Evolutionary conservation across 108 stramenopile genomes (phyloP), one percentile per base, ranked within the genome.

Genomic region (Nannochloropsis oceanica): DNA sequence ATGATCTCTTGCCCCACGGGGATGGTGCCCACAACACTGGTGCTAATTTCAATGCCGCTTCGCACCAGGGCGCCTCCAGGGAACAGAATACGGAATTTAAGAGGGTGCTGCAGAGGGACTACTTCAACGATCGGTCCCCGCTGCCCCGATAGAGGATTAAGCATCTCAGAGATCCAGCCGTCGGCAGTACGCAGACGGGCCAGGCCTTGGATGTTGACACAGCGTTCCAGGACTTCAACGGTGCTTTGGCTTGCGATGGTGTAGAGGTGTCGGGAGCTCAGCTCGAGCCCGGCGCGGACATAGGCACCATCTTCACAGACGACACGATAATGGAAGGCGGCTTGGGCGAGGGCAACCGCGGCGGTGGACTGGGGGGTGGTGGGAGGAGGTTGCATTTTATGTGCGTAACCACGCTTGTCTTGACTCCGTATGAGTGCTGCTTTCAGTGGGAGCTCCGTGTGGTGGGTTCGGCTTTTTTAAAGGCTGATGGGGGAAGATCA

Each of bases 161-260:
- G 88, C 59, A 86, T 92, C 90, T 95, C 93, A 20, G 94, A 94
- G 82, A 95, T 95, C 94, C 94, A 96, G 50, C 95, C 95, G 25
- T 91, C 88, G 0, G 91, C 83, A 12, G 44, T 86, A 20, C 85
- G 85, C 14, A 95, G 89, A 27, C 95, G 90, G 24, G 89, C 89
- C 42, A 96, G 90, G 26, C 95, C 95, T 89, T 93, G 92, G 11
- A 84, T 80, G 87, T 94, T 96, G 84, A 96, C 87, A 12, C 92
- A 89, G 44, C 93, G 90, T 27, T 91, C 90, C 8, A 85, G 82
- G 26, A 96, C 94, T 27, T 90, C 86, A 26, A 94, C 87, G 0
- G 94, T 84, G 12, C 89, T 85, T 50, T 94, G 94, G 89, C 91
- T 93, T 0, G 94, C 93, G 9, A 96, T 46, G 8, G 92, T 94